Evolutionary conservation across 2,329 filamentous ascomycete genomes (phyloP), one percentile per base, ranked within the genome.

Genomic region (Reticulascus tulasneorum): DNA sequence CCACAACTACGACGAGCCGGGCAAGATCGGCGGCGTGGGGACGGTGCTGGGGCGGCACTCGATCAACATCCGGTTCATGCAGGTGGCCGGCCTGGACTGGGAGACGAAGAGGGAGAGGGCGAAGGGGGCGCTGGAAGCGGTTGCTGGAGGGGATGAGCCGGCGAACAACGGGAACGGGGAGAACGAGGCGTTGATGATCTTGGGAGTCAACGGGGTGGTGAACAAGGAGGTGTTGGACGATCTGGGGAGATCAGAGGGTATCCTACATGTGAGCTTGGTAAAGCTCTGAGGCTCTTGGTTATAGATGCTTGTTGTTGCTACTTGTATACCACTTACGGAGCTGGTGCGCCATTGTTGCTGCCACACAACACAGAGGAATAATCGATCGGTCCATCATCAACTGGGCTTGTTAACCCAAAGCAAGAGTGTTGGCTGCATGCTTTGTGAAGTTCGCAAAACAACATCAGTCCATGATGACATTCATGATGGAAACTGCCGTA

Each of bases 51-150:
- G 86, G 0, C 71, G 70, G 23, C 75, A 83, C 23, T 79, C 77
- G 0, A 79, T 93, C 34, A 93, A 93, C 52, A 87, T 91, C 56
- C 75, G 75, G 29, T 89, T 82, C 54, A 93, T 91, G 86, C 81
- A 77, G 52, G 86, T 90, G 3, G 75, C 73, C 4, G 66, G 69
- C 12, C 55, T 84, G 44, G 69, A 71, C 38, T 56, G 63, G 24
- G 58, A 58, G 43, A 29, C 38, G 35, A 39, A 28, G 45, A 33
- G 47, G 32, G 37, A 46, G 29, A 37, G 42, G 20, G 38, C 30
- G 23, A 39, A 37, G n/a, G 24, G 24, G 12, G 18, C 23, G 9
- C 10, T 9, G 24, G 20, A 5, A 19, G 18, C 23, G 35, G 35
- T 9, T 23, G 33, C 25, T 22, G 37, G 17, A 17, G 29, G 35